A percentile compares a stretch with the other conserved stretches of the same genome.
These are phyloP conservation scores for Grosmannia serpens DNA, from an alignment of 2,329 filamentous ascomycete genomes.

Conservation along the genomic window DNA sequence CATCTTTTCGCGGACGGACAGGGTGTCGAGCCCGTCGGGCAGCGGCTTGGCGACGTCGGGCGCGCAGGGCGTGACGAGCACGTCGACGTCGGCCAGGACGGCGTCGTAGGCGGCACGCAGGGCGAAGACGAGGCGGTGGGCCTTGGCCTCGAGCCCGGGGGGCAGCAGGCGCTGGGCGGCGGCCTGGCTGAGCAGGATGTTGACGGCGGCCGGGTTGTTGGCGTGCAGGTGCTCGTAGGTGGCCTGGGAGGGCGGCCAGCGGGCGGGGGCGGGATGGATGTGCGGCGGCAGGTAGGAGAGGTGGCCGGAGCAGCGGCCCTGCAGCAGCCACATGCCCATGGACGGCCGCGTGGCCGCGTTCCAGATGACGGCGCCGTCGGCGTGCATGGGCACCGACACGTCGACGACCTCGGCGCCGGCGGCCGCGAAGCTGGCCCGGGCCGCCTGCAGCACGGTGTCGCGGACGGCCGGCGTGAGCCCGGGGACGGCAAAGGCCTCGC, in stretches of 20 bases:
- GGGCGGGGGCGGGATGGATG: conserved; percentile 11
- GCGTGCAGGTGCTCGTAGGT: conserved; percentile 29
- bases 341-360: conserved; percentile 25
- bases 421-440: conserved; percentile 20
- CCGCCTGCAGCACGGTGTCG: conserved; percentile 23
- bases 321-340: conserved; percentile 19
- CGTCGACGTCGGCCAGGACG: conserved; percentile 20
- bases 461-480: conserved; percentile 26
- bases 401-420: conserved; percentile 32
- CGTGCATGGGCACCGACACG: conserved; percentile 35
- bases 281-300: conserved; percentile 22
- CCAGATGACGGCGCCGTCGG: conserved; percentile 34
- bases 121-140: conserved; percentile 31
- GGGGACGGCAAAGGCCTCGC: conserved; percentile 27
- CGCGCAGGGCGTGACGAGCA: conserved; percentile 37
- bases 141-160: conserved; percentile 27
- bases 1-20: conserved; percentile 27
- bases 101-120: conserved; percentile 37
- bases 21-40: conserved; percentile 26
- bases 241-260: conserved; percentile 23
- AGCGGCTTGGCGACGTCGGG: conserved; percentile 31
- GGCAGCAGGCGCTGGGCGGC: conserved; percentile 14
- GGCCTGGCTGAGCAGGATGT: conserved; percentile 28
- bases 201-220: conserved; percentile 32
- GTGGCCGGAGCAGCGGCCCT: conserved; percentile 18